Base-by-base conservation (phyloP, 805 yeast species). In the Cyberlindnera bimundalis region DNA sequence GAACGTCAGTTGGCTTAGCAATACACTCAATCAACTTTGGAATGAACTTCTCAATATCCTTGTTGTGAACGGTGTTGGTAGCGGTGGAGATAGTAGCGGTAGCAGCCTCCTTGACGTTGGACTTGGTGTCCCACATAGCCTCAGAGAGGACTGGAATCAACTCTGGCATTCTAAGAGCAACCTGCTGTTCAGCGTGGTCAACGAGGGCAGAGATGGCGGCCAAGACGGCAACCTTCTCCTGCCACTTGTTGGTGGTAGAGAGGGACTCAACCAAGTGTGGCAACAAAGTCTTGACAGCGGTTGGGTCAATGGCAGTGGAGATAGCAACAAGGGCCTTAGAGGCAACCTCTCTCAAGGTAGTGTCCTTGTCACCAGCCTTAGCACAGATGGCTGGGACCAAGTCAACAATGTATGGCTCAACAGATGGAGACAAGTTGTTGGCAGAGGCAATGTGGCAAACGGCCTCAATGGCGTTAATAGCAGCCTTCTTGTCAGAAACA, bases 111-210 rank as follows among this genome's bases (percentile, higher is more conserved):
- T 93, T 93, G 67, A 93, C 99, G 66, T 93, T 98, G 73, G 79
- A 77, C 83, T 93, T 93, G 73, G 99, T 93, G 74, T 93, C 99
- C 99, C 99, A 93, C 98, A 93, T 93, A 62, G 97, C 88, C 78
- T 93, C 99, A 60, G 99, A 93, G 62, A 93, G 76, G 56, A 84
- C 93, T 71, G 99, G 99, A 63, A 93, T 91, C 69, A 93, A 81
- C 79, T 93, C 98, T 64, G 98, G 96, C 98, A 93, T 93, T 81
- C 99, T 89, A 64, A 93, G 79, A 59, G 99, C 96, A 58, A 93
- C 76, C 79, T 90, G 99, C 60, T 73, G 84, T 72, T 90, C 91
- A 60, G 99, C 96, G 58, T 88, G 77, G 66, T 87, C 95, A 60
- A 93, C 99, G 64, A 91, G 76, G 57, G 79, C 79, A 54, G 96